These are phyloP conservation scores for Botrytis cinerea DNA, from an alignment of 2,329 filamentous ascomycete genomes.

Conservation along the genomic window DNA sequence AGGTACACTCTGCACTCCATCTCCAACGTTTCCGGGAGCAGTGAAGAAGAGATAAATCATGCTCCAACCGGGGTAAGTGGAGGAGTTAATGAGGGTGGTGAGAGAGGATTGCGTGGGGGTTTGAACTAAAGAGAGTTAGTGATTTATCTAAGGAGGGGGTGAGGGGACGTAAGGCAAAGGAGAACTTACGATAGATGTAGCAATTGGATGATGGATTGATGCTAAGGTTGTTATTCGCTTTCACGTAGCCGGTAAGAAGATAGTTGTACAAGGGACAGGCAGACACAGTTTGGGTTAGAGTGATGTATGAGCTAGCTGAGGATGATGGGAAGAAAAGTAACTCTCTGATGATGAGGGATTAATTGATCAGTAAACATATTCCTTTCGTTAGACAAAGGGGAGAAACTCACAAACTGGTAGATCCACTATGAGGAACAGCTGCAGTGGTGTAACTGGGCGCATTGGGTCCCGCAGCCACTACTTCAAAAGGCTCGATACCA, in stretches of 20 bases:
- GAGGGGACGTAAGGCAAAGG: not conserved
- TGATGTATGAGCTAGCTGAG: not conserved
- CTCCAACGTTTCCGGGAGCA: not conserved
- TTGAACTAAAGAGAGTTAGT: not conserved
- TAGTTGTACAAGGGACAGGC: constrained; percentile 9
- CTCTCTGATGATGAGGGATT: not conserved
- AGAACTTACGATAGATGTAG: not conserved
- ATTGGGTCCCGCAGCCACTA: not conserved
- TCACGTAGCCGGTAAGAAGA: constrained; percentile 1
- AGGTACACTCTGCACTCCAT: not conserved
- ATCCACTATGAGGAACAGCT: not conserved
- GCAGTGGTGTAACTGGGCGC: not conserved
- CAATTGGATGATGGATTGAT: not conserved
- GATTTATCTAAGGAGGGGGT: no score
- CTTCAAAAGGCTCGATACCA: not conserved
- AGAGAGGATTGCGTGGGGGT: not conserved
- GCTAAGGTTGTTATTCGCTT: not conserved
- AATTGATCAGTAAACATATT: not conserved
- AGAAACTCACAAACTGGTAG: not conserved
- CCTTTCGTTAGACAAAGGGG: not conserved
- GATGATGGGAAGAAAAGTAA: not conserved
- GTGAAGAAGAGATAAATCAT: constrained; percentile 17
- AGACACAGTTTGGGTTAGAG: not conserved
- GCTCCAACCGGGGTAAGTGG: constrained; percentile 13
- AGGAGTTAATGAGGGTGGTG: not conserved